Percentiles rank a stretch among this genome's conserved stretches.
Evolutionary conservation across 345 rosid genomes (phyloP).

Genomic region (Populus alba): DNA sequence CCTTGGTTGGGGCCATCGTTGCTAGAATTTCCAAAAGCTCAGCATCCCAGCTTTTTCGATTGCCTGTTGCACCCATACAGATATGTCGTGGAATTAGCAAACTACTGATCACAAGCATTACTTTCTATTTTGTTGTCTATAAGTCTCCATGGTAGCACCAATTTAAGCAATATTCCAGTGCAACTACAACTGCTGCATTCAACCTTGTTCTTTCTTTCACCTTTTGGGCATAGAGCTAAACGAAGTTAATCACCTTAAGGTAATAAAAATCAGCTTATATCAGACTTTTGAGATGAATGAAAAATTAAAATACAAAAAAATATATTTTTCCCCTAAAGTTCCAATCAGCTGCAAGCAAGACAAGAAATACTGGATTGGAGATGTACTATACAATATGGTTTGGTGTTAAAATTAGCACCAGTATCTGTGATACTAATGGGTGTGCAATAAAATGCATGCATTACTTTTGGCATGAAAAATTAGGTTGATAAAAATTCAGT

Average conservation of each 20-base stretch:
- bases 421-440: not conserved
- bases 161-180: not conserved
- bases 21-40: slow-evolving; percentile 94
- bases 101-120: not conserved
- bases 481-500: not conserved
- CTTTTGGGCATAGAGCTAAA: not conserved
- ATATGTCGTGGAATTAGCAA: slow-evolving; percentile 9
- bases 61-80: slow-evolving; percentile 51
- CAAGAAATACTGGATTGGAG: not conserved
- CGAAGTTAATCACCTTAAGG: not conserved
- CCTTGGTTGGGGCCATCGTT: slow-evolving; percentile 98
- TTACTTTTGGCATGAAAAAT: not conserved
- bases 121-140: not conserved
- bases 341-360: not conserved
- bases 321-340: not conserved
- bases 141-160: slow-evolving; percentile 1
- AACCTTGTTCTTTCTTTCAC: not conserved
- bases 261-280: not conserved
- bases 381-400: not conserved
- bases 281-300: not conserved
- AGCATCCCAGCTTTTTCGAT: slow-evolving; percentile 79
- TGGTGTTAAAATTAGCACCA: not conserved
- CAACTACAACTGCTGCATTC: slow-evolving; percentile 1
- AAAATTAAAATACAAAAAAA: not conserved
- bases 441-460: not conserved